Evolutionary conservation across 257 asterid genomes (phyloP).

Genomic region (Galeopsis tetrahit): DNA sequence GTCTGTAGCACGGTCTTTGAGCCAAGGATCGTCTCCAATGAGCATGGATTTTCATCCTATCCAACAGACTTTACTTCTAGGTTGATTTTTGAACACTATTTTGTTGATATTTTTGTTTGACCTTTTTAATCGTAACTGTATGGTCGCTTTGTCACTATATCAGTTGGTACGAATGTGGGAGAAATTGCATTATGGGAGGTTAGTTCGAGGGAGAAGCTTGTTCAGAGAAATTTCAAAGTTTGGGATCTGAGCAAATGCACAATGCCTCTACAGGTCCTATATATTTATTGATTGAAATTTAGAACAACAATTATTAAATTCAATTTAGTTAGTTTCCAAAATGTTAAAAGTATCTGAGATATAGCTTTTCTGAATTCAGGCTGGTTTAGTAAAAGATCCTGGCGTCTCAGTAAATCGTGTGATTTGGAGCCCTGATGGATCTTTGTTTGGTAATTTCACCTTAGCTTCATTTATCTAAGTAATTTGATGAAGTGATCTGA

Average conservation of each 20-base stretch:
- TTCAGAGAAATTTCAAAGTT: conserved; percentile 76
- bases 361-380: conserved; percentile 48
- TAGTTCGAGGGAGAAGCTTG: conserved; percentile 79
- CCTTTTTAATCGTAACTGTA: conserved; percentile 17
- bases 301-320: conserved; percentile 3
- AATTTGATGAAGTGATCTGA: conserved; percentile 26
- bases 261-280: conserved; percentile 75
- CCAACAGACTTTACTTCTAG: conserved; percentile 84
- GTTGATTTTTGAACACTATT: conserved; percentile 44
- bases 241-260: conserved; percentile 88
- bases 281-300: conserved; percentile 7
- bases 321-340: background rate
- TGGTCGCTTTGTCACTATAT: conserved; percentile 32
- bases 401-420: conserved; percentile 87
- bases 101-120: background rate
- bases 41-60: conserved; percentile 98
- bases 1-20: conserved; percentile 73
- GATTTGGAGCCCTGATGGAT: conserved; percentile 94
- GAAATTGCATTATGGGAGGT: conserved; percentile 90
- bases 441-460: conserved; percentile 67
- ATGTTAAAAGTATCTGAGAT: conserved; percentile 20
- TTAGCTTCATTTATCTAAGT: background rate
- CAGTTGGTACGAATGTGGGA: conserved; percentile 95
- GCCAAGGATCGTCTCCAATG: conserved; percentile 91
- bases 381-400: conserved; percentile 75